Evolutionary conservation across 1,139 yeast species (phyloP).

Genomic region (Scheffersomyces parashehatae): DNA sequence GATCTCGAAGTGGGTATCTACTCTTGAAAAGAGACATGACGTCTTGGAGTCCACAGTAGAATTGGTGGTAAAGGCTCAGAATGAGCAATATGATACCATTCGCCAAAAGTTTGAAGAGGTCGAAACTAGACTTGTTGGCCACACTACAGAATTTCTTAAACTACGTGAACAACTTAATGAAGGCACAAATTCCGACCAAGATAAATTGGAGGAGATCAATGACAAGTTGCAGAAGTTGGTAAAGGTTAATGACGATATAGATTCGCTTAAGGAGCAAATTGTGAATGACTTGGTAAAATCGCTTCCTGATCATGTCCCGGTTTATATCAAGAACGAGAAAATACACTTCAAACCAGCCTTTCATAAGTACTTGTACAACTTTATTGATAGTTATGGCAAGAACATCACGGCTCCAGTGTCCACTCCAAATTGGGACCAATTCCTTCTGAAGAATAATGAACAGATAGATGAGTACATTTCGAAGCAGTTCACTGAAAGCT

Average conservation of each 20-base stretch:
- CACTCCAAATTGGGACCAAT: constrained; percentile 21
- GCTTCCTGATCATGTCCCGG: constrained; percentile 35
- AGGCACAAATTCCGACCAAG: constrained; percentile 6
- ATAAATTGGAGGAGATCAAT: constrained; percentile 19
- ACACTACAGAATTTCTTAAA: constrained; percentile 2
- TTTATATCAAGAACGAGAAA: constrained; percentile 32
- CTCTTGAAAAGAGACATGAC: constrained; percentile 17
- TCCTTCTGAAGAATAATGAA: constrained; percentile 20
- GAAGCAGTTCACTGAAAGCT: constrained; percentile 5
- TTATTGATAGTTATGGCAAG: constrained; percentile 31
- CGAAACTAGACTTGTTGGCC: constrained; percentile 8
- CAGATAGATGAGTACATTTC: constrained; percentile 20
- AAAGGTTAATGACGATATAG: constrained; percentile 18
- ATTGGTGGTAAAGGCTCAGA: constrained; percentile 12
- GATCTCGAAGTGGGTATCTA: constrained; percentile 13
- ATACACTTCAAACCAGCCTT: constrained; percentile 45
- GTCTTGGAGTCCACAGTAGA: constrained; percentile 15
- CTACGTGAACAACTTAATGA: no score
- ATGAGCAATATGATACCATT: constrained; percentile 19
- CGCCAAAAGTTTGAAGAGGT: constrained; percentile 16
- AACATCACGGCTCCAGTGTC: constrained; percentile 9
- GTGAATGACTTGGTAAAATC: constrained; percentile 20
- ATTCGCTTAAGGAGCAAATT: constrained; percentile 20
- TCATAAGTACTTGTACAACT: constrained; percentile 36
- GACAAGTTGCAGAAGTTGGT: constrained; percentile 19